phyloP scores from a whole-genome alignment of 345 rosid species.

The Euclidium syriacum region DNA sequence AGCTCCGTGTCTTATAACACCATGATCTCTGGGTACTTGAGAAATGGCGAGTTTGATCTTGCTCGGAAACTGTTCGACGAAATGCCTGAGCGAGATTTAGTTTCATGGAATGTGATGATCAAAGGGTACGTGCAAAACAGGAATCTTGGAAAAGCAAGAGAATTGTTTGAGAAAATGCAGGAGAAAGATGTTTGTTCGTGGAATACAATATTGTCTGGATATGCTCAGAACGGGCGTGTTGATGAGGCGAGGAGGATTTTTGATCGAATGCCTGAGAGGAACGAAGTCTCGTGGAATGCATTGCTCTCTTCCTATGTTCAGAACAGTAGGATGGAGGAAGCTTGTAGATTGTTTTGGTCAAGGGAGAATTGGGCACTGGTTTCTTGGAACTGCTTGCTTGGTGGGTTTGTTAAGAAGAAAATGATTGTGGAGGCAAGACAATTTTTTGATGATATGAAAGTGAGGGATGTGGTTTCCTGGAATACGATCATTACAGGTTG shows the following conservation, averaged over 20 bases:
- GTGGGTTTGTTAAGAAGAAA: constrained; percentile 44
- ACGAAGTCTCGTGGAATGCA: constrained; percentile 46
- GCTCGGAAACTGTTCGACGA: constrained; percentile 42
- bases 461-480: constrained; percentile 46
- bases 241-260: constrained; percentile 45
- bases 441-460: constrained; percentile 39
- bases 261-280: constrained; percentile 40
- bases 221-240: constrained; percentile 42
- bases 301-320: constrained; percentile 47
- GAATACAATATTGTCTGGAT: constrained; percentile 52
- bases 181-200: constrained; percentile 48
- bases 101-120: constrained; percentile 52
- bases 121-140: constrained; percentile 39
- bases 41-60: constrained; percentile 30
- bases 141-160: constrained; percentile 35
- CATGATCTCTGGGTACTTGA: constrained; percentile 40
- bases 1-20: constrained; percentile 45
- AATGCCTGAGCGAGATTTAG: constrained; percentile 44
- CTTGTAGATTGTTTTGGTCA: constrained; percentile 35
- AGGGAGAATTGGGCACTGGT: constrained; percentile 39
- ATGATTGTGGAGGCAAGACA: constrained; percentile 37
- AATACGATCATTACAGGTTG: constrained; percentile 45
- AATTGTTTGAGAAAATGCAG: constrained; percentile 42
- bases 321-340: constrained; percentile 51
- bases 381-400: constrained; percentile 56